phyloP scores from a whole-genome alignment of 306 rosid genomes.

The Cucumis hystrix region DNA sequence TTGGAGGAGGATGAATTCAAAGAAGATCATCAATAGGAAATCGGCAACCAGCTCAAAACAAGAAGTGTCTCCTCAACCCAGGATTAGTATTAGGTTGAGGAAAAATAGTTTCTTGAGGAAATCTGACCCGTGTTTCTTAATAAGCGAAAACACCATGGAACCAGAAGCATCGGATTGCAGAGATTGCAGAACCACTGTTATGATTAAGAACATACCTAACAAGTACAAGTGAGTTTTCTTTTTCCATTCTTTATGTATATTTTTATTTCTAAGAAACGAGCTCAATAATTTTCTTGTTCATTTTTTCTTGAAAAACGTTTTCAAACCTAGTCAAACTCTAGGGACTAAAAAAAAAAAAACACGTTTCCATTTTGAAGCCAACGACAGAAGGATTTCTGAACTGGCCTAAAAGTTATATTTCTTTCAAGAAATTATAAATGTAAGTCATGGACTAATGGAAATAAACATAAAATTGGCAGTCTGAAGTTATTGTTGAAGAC shows the following conservation, averaged over 20 bases:
- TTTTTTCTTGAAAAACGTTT: neutral
- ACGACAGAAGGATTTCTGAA: neutral
- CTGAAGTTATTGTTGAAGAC: slow-evolving; percentile 71
- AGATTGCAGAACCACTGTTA: slow-evolving; percentile 74
- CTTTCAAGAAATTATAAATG: neutral
- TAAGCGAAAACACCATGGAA: neutral
- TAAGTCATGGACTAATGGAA: neutral
- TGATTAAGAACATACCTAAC: slow-evolving; percentile 95
- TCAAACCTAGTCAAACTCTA: neutral
- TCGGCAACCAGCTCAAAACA: neutral
- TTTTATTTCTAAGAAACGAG: neutral
- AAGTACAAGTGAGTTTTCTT: slow-evolving; percentile 55
- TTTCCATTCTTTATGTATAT: neutral
- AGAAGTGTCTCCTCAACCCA: slow-evolving; percentile 9
- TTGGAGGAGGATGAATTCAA: slow-evolving; percentile 9
- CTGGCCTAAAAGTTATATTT: neutral
- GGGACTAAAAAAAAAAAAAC: neutral
- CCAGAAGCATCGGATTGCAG: slow-evolving; percentile 20
- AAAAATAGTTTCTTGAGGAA: slow-evolving; percentile 31
- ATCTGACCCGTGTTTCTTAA: slow-evolving; percentile 1
- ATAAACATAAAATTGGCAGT: slow-evolving; percentile 20
- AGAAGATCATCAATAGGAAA: slow-evolving; percentile 8
- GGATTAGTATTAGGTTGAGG: slow-evolving; percentile 26
- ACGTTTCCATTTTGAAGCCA: neutral
- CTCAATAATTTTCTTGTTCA: neutral